Base-by-base conservation (phyloP, 2,329 filamentous ascomycete species). In the Monosporascus sp. region DNA sequence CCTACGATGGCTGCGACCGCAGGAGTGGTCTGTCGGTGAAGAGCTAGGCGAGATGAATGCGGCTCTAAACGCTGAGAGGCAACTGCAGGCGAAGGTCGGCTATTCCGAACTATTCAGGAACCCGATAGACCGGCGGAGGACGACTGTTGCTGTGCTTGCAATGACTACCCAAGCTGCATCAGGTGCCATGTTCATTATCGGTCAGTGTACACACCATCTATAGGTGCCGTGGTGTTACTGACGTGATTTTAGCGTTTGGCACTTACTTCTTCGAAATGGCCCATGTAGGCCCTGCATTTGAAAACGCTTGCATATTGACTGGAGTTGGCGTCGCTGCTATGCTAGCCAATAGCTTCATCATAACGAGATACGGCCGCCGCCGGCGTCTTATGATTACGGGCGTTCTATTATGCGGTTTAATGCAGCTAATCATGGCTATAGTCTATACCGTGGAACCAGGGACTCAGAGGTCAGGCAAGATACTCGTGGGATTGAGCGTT, bases 181-280 rank as follows among this genome's bases (percentile, higher is more conserved):
- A 1, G 79, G 79, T 9, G 74, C 77, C 18, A 82, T 81, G 77
- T 81, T 78, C 51, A 74, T 82, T 58, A 81, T 83, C 40, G 78
- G 78, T 74, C 62, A 5, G 49, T 45, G 9, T 1, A 3, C 17
- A 24, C 20, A 26, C 7, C 50, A 18, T 31, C 18, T 51, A 22
- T 24, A 46, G 28, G 14, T 11, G 2, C 44, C 22, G 2, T 2
- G 22, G 18, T 17, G 3, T 31, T 41, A 17, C 22, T 51, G 57
- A 35, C 55, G 37, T 9, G 11, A 60, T 63, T 31, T 9, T 38
- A 80, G 78, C 76, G 1, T 80, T 79, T 58, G 73, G 74, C 24
- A 82, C 80, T 1, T 84, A 84, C 64, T 84, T 84, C 71, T 81
- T 84, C 63, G 74, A 78, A 60, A 82, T 83, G 76, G 79, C 80